These are phyloP conservation scores for Oxytropis ochrocephala DNA, from an alignment of 306 rosid genomes.

Conservation along the genomic window DNA sequence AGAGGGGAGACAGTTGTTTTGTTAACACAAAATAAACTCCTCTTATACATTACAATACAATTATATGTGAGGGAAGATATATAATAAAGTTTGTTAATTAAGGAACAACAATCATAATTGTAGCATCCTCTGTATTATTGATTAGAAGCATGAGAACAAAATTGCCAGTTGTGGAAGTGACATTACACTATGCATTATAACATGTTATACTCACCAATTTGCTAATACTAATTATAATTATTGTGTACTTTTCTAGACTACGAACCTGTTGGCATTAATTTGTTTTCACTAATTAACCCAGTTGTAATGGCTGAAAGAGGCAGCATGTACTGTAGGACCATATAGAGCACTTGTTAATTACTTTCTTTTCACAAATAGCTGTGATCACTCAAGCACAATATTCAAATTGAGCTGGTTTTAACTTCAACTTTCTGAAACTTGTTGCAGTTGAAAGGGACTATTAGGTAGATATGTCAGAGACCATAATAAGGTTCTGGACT, in stretches of 20 bases:
- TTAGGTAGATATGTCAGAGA: constrained; percentile 40
- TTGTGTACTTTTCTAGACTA: constrained; percentile 16
- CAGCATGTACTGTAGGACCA: constrained; percentile 37
- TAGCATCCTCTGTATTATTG: constrained; percentile 26
- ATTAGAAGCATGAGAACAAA: constrained; percentile 27
- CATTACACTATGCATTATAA: constrained; percentile 14
- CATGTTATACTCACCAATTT: not conserved
- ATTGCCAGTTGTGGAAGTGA: constrained; percentile 27
- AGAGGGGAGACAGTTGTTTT: too few relatives aligned
- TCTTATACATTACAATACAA: too few relatives aligned
- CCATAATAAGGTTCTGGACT: constrained; percentile 26
- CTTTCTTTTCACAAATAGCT: constrained; percentile 15
- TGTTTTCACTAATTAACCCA: constrained; percentile 25
- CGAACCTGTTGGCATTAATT: not conserved
- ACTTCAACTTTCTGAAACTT: constrained; percentile 22
- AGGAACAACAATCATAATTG: constrained; percentile 16
- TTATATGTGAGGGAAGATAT: too few relatives aligned
- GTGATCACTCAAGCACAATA: constrained; percentile 19
- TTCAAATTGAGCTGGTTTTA: constrained; percentile 24
- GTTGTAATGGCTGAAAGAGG: constrained; percentile 20
- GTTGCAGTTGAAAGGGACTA: constrained; percentile 22
- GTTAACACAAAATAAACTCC: too few relatives aligned
- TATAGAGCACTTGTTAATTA: constrained; percentile 9
- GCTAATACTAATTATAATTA: not conserved
- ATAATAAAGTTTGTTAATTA: too few relatives aligned